Percentiles rank a stretch among this genome's conserved stretches.
phyloP scores from a whole-genome alignment of 306 rosid genomes.

The Gynostemma pentaphyllum region DNA sequence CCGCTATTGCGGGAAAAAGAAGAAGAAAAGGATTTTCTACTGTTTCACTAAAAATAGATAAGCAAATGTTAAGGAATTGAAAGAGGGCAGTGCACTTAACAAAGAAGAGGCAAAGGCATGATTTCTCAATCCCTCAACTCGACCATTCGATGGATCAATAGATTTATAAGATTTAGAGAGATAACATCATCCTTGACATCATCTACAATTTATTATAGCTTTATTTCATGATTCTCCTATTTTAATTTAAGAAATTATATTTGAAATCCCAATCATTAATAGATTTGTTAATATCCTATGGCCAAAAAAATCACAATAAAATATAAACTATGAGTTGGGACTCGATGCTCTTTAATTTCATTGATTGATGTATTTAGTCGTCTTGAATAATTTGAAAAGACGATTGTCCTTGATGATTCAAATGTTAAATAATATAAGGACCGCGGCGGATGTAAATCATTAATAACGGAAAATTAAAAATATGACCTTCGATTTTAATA shows the following conservation, averaged over 20 bases:
- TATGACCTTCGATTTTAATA: no score
- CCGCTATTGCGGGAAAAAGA: no score
- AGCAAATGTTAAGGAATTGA: neutral
- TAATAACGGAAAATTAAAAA: no score
- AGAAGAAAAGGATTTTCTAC: neutral
- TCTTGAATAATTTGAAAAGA: no score
- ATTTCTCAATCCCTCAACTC: conserved; percentile 17
- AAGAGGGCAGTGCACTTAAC: neutral
- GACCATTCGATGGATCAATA: conserved; percentile 28
- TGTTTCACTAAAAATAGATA: conserved; percentile 3
- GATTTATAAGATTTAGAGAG: conserved; percentile 23
- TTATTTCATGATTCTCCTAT: neutral
- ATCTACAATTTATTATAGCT: conserved; percentile 10
- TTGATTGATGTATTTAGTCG: neutral
- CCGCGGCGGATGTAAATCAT: no score
- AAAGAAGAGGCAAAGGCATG: conserved; percentile 24
- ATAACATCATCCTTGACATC: conserved; percentile 39
- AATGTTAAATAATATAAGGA: no score
- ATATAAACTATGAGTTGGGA: neutral
- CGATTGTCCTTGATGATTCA: no score
- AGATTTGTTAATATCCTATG: neutral
- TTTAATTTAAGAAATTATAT: neutral
- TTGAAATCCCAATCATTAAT: neutral
- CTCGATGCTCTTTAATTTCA: neutral
- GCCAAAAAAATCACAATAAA: neutral